A percentile compares a stretch with the other conserved stretches of the same genome.
Conservation (phyloP, 768 basidiomycete species). For the Leccinum uliginosum region DNA sequence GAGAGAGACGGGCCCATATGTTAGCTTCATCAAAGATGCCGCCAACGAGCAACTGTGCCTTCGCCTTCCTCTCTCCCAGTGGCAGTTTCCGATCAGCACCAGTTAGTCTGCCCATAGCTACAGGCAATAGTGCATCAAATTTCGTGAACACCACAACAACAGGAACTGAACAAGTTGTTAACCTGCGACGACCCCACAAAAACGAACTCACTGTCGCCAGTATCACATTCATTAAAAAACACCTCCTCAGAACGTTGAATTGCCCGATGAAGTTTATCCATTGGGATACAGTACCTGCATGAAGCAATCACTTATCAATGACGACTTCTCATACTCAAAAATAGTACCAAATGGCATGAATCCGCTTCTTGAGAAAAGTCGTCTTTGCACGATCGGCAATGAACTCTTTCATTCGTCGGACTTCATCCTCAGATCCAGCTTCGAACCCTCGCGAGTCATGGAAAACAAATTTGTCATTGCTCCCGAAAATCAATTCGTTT, state of each 20-base stretch:
- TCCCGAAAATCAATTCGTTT: background rate
- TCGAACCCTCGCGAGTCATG: background rate
- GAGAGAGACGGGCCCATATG: background rate
- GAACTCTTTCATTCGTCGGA: background rate
- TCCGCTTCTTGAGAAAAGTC: background rate
- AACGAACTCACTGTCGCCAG: background rate
- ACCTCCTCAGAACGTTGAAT: background rate
- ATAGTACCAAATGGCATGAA: background rate
- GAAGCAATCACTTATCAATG: background rate
- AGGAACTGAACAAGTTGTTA: background rate
- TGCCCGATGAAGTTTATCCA: background rate
- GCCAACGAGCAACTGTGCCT: background rate
- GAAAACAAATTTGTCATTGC: background rate
- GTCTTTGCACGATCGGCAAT: background rate
- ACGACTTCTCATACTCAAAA: background rate
- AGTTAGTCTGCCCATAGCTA: background rate
- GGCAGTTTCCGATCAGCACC: background rate
- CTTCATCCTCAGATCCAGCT: background rate
- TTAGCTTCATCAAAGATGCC: background rate
- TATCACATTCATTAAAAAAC: background rate
- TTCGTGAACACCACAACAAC: background rate
- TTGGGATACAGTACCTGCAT: background rate
- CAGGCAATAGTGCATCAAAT: background rate
- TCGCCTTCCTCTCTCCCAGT: background rate
- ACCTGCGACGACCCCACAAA: background rate